Base-by-base conservation (phyloP, 1,139 yeast species). In the Yamadazyma diddensiae region DNA sequence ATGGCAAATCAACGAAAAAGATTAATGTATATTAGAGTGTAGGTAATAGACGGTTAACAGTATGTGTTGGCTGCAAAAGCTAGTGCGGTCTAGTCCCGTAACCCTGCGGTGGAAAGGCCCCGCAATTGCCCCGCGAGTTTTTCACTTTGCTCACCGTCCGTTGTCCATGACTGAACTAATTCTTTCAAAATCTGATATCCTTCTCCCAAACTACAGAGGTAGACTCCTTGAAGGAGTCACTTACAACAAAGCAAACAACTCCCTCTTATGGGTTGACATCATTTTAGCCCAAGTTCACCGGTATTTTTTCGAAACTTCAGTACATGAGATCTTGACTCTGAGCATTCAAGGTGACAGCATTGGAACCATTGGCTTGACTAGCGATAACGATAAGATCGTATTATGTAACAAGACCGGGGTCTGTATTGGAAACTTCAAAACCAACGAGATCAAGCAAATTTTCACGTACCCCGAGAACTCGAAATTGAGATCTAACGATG, bases 181-280 rank as follows among this genome's bases (percentile, higher is more conserved):
- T 3, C 18, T 34, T 16, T 36, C 48, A 6, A 29, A 31, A 26
- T 30, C 34, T 13, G 35, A 65, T 57, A 59, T 70, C 12, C 59
- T 70, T 29, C 52, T 70, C 24, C 60, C 65, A 10, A 52, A 60
- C 8, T 67, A 68, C 33, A 70, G 80, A 26, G 77, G 79, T 8
- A 50, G 82, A 31, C 59, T 82, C 8, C 61, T 79, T 5, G 94
- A 83, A 52, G 90, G 92, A 4, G 58, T 80, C 42, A 74, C 84
- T 2, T 82, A 79, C 53, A 76, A 80, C 44, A 65, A 68, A 3
- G 59, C 70, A 29, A 77, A 76, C 46, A 65, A 77, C 46, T 60
- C 82, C 0, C 55, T 82, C 14, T 53, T 79, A 26, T 83, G 92
- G 88, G 77, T 82, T 2, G 92, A 83, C 49, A 80, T 82, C 42